A percentile compares a stretch with the other conserved stretches of the same genome.
phyloP scores from a whole-genome alignment of 495 filamentous ascomycete genomes.

The Aspergillus ellipticus region DNA sequence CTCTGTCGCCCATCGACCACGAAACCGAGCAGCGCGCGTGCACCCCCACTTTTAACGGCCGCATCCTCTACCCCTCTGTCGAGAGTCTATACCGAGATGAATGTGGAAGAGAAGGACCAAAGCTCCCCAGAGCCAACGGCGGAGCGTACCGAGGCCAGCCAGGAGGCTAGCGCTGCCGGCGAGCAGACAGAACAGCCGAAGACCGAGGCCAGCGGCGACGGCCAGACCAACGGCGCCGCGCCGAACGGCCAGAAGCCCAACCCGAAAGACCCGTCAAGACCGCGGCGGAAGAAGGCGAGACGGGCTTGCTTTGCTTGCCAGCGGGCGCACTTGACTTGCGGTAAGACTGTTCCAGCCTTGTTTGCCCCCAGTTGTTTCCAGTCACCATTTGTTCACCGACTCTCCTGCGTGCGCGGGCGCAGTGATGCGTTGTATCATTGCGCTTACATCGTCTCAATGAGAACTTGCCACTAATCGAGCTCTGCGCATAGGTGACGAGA shows the following conservation, averaged over 20 bases:
- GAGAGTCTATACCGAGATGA: constrained; percentile 46
- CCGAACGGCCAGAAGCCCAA: constrained; percentile 20
- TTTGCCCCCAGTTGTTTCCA: constrained; percentile 4
- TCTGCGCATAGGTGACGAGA: constrained; percentile 64
- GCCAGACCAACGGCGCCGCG: constrained; percentile 54
- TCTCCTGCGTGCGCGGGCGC: neutral
- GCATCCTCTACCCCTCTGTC: constrained; percentile 2
- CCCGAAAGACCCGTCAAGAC: constrained; percentile 67
- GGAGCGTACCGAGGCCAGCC: constrained; percentile 44
- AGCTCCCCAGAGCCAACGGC: constrained; percentile 38
- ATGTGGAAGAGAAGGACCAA: constrained; percentile 49
- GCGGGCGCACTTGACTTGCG: constrained; percentile 94
- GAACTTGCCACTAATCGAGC: constrained; percentile 2
- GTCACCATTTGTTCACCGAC: neutral
- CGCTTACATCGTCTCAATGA: neutral
- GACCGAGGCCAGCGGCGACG: constrained; percentile 54
- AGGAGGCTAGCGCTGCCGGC: constrained; percentile 51
- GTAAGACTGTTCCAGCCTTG: constrained; percentile 53
- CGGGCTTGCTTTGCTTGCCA: constrained; percentile 96
- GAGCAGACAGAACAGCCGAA: constrained; percentile 41
- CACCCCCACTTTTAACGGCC: neutral
- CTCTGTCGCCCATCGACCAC: neutral
- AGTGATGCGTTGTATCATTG: neutral
- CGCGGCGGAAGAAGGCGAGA: constrained; percentile 91
- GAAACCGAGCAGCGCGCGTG: neutral